A percentile compares a stretch with the other conserved stretches of the same genome.
phyloP scores from a whole-genome alignment of 2,329 filamentous ascomycete species.

The Byssothecium circinans region DNA sequence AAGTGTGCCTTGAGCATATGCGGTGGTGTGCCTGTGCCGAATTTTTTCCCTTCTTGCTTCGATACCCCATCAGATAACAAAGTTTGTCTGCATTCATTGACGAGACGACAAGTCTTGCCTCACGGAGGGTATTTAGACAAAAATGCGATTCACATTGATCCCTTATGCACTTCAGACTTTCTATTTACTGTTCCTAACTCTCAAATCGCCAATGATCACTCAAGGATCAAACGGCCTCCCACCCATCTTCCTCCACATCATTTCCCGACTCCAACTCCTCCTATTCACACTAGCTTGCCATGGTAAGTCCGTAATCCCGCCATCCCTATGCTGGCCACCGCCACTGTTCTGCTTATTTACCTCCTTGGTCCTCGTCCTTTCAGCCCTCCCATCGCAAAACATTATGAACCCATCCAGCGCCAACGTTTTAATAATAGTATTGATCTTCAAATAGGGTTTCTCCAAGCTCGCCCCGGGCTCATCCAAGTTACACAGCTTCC shows the following conservation, averaged over 20 bases:
- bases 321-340: neutral
- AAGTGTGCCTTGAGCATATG: too few species aligned
- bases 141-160: too few species aligned
- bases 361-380: constrained; percentile 22
- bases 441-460: constrained; percentile 23
- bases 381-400: constrained; percentile 24
- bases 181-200: too few species aligned
- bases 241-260: constrained; percentile 17
- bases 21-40: too few species aligned
- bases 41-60: too few species aligned
- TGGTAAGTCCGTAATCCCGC: neutral
- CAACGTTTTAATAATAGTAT: constrained; percentile 25
- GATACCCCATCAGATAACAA: too few species aligned
- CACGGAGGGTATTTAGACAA: too few species aligned
- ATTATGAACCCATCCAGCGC: constrained; percentile 23
- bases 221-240: constrained; percentile 13
- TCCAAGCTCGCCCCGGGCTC: constrained; percentile 16
- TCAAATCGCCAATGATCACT: neutral
- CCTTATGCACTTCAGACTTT: too few species aligned
- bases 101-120: too few species aligned
- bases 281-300: constrained; percentile 1
- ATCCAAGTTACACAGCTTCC: constrained; percentile 25
- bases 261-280: constrained; percentile 19
- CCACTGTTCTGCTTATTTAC: constrained; percentile 8
- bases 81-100: too few species aligned